These are phyloP conservation scores for Scheffersomyces titani DNA, from an alignment of 1,139 yeast species.

Conservation along the genomic window DNA sequence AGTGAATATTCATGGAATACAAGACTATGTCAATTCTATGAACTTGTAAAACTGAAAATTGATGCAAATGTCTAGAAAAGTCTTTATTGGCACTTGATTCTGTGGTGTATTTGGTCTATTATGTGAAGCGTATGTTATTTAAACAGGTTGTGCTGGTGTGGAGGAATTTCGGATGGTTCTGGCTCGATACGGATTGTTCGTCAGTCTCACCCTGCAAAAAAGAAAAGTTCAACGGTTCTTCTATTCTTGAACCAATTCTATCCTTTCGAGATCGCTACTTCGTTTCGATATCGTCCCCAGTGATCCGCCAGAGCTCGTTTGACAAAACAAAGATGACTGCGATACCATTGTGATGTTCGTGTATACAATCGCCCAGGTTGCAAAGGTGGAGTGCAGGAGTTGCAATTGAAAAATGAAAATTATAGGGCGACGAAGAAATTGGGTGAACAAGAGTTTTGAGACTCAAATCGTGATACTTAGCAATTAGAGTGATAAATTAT, in stretches of 20 bases:
- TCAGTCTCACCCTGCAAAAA: background rate
- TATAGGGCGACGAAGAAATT: background rate
- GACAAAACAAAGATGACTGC: background rate
- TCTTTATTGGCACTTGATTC: background rate
- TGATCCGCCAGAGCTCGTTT: background rate
- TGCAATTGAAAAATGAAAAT: background rate
- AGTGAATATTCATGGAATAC: too few species aligned
- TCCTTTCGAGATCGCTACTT: background rate
- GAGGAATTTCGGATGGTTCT: background rate
- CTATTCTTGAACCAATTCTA: background rate
- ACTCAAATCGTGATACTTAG: too few species aligned
- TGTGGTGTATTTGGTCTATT: background rate
- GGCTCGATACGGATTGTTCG: background rate
- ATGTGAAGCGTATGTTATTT: background rate
- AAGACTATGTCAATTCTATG: too few species aligned
- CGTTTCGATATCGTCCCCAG: background rate
- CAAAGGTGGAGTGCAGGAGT: background rate
- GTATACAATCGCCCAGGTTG: background rate
- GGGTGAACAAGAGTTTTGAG: background rate
- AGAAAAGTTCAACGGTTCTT: background rate
- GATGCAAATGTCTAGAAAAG: background rate
- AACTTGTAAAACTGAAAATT: background rate
- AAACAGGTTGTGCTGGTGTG: background rate
- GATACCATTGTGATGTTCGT: background rate
- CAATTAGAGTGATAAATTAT: too few species aligned